These are phyloP conservation scores for Immersiporthe knoxdaviesiana DNA, from an alignment of 2,329 filamentous ascomycete genomes.

Conservation along the genomic window DNA sequence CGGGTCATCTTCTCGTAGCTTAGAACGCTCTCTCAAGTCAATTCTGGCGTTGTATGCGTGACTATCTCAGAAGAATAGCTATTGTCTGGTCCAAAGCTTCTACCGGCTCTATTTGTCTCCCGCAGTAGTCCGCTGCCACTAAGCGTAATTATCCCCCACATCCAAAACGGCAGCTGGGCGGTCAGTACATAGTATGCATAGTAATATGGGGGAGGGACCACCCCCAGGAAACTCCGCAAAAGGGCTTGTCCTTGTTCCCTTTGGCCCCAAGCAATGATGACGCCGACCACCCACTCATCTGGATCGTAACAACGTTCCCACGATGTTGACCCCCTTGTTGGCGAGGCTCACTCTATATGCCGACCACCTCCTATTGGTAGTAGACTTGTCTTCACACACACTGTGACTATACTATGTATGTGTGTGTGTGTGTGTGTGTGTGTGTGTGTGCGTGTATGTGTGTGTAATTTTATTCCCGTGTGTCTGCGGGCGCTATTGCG, in stretches of 20 bases:
- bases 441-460: neutral
- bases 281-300: neutral
- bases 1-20: neutral
- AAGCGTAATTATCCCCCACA: conserved; percentile 5
- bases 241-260: conserved; percentile 7
- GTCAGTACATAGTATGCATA: no score
- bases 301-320: conserved; percentile 18
- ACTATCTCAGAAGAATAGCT: neutral
- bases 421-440: no score
- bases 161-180: conserved; percentile 11
- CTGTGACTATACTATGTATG: neutral
- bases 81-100: neutral
- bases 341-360: conserved; percentile 21
- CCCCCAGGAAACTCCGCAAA: neutral
- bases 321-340: conserved; percentile 5
- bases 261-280: neutral
- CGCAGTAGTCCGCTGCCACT: conserved; percentile 7
- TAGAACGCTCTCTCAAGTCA: neutral
- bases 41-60: neutral
- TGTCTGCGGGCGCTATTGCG: neutral
- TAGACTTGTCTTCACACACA: conserved; percentile 1
- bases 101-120: neutral
- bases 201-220: conserved; percentile 1
- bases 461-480: no score
- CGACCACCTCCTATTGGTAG: neutral